Conservation (phyloP, 345 rosid genomes). For the Corchorus capsularis region DNA sequence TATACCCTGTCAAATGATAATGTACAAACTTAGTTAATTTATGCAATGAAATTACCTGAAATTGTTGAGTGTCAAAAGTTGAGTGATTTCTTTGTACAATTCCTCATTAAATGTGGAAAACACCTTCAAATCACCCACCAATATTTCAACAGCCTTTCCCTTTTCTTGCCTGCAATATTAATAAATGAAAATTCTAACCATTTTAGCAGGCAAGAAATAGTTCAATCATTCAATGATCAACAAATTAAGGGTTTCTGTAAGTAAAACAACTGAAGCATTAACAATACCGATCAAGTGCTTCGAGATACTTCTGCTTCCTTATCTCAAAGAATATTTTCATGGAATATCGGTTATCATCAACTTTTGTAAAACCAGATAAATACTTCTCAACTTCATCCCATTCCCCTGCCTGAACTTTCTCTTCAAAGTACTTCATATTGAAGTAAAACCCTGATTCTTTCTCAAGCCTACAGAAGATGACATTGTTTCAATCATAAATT, state of each 20-base stretch:
- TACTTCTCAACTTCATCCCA: constrained; percentile 80
- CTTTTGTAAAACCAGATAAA: constrained; percentile 66
- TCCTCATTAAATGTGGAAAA: constrained; percentile 75
- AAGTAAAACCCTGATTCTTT: constrained; percentile 72
- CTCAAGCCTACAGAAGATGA: constrained; percentile 51
- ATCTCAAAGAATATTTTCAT: constrained; percentile 91
- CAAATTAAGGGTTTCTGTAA: background rate
- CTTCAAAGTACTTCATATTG: constrained; percentile 73
- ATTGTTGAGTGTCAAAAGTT: constrained; percentile 65
- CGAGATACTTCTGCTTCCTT: constrained; percentile 88
- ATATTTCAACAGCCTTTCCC: constrained; percentile 78
- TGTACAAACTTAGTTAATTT: background rate
- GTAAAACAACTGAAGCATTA: background rate
- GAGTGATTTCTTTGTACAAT: constrained; percentile 74
- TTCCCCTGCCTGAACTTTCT: constrained; percentile 74
- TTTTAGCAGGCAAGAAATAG: background rate
- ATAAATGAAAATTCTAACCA: background rate
- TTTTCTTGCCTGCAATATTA: constrained; percentile 61
- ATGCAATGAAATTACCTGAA: constrained; percentile 50
- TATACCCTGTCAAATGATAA: constrained; percentile 15
- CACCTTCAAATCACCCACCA: constrained; percentile 66
- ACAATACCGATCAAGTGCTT: constrained; percentile 77
- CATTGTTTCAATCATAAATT: background rate
- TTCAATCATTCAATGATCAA: constrained; percentile 1
- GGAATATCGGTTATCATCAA: constrained; percentile 70